Evolutionary conservation across 1,284 basidiomycete genomes (phyloP), one percentile per base, ranked within the genome.

Genomic region (Pterulicium gracile): DNA sequence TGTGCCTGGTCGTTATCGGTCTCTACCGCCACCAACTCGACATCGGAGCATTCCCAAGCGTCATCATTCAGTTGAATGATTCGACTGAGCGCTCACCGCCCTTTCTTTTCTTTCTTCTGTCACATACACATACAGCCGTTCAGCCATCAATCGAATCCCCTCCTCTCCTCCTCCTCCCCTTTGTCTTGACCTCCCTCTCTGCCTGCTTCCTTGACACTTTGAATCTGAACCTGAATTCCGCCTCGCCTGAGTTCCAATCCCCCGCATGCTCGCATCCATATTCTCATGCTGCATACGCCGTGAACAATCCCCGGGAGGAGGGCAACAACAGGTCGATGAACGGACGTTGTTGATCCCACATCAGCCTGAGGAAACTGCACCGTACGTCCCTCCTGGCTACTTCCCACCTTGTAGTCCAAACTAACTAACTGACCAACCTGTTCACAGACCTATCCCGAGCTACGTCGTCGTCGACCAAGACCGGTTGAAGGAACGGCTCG

Each of bases 401-500:
- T 17, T 39, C 7, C 19, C 15, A 15, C 19, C 36, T 15, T 39
- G 15, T 39, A 18, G 4, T 18, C 5, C n/a, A 7, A 39, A 15
- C 15, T 39, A 7, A 39, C 4, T 39, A 18, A 39, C 15, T 39
- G 5, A 4, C 19, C 15, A 4, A 17, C 5, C 19, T 17, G n/a
- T 5, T 5, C 19, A 15, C 36, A 15, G 19, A 7, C 10, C 19
- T 17, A 17, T 17, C 15, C 4, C 5, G 4, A 39, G 36, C 4
- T 51, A 57, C 13, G 52, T 54, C 4, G 57, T 65, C 1, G 56
- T 74, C n/a, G 70, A 78, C 59, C 69, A 74, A 22, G 69, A 74
- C 50, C 66, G 62, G 41, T 56, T 79, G 50, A 73, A 72, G 54
- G 72, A 77, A 42, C 67, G 75, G 3, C 65, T 83, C 18, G 69